Percentiles rank a stretch among this genome's conserved stretches.
Evolutionary conservation across 2,329 filamentous ascomycete genomes (phyloP).

Genomic region (Nannizzia gypsea): DNA sequence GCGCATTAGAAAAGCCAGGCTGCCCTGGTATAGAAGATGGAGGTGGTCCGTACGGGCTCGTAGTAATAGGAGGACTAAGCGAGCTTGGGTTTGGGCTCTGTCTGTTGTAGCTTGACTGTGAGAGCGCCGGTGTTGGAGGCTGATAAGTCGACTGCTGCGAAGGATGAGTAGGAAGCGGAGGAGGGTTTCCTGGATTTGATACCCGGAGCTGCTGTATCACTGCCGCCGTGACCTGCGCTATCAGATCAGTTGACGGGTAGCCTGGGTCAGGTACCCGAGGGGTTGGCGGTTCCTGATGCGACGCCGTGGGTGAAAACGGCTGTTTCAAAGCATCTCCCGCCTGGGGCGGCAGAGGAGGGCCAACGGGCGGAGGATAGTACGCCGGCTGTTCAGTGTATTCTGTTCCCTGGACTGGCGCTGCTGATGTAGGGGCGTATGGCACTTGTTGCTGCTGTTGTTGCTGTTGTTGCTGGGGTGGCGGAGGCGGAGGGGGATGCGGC

Average conservation of each 20-base stretch:
- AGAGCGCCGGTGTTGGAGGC: conserved; percentile 18
- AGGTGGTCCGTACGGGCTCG: not conserved
- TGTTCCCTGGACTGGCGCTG: not conserved
- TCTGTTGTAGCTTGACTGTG: not conserved
- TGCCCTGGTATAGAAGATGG: not conserved
- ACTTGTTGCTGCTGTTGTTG: conserved; percentile 3
- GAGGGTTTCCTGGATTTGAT: conserved; percentile 25
- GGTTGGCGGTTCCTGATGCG: not conserved
- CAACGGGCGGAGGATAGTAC: conserved; percentile 7
- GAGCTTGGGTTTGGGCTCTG: conserved; percentile 25
- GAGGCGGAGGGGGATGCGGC: not conserved
- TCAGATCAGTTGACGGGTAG: conserved; percentile 16
- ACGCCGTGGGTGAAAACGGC: not conserved
- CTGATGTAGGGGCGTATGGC: not conserved
- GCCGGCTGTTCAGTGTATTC: conserved; percentile 4
- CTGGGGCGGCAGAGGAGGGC: not conserved
- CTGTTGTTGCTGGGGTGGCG: not conserved
- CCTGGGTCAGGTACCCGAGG: conserved; percentile 1
- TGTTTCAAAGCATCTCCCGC: not conserved
- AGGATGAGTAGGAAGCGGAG: conserved; percentile 27
- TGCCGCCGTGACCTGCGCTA: conserved; percentile 19
- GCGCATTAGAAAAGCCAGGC: not conserved
- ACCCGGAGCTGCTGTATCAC: conserved; percentile 42
- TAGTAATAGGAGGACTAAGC: conserved; percentile 19
- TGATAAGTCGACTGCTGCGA: conserved; percentile 30